These are phyloP conservation scores for Trichoderma sp. DNA, from an alignment of 2,329 filamentous ascomycete genomes.

Conservation along the genomic window DNA sequence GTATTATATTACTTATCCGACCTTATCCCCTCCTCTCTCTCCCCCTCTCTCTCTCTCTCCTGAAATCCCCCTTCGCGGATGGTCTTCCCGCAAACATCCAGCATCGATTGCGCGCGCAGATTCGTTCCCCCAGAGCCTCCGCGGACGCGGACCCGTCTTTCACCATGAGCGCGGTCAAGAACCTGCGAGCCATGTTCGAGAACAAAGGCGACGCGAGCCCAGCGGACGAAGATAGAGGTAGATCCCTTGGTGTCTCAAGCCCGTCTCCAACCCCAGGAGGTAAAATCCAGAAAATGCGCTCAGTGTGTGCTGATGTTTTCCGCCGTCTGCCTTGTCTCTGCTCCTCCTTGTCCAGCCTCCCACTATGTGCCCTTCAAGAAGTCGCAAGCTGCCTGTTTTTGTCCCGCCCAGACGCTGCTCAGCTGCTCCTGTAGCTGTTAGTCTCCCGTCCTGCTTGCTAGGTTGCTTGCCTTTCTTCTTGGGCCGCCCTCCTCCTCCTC, in stretches of 20 bases:
- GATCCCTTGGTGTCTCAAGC: slow-evolving; percentile 61
- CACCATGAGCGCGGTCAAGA: slow-evolving; percentile 69
- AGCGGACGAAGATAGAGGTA: slow-evolving; percentile 67
- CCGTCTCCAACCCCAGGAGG: slow-evolving; percentile 33
- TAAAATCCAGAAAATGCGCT: slow-evolving; percentile 27
- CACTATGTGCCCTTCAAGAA: slow-evolving; percentile 20
- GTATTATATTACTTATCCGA: neutral
- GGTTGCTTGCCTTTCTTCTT: too few relatives aligned
- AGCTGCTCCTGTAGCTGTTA: slow-evolving; percentile 27
- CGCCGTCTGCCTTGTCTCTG: slow-evolving; percentile 5
- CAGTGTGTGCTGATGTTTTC: slow-evolving; percentile 29
- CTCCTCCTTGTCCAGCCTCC: slow-evolving; percentile 58
- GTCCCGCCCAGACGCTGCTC: slow-evolving; percentile 23
- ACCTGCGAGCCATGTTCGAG: slow-evolving; percentile 80
- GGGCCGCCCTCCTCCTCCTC: too few relatives aligned
- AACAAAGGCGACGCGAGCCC: slow-evolving; percentile 67
- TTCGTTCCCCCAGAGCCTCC: slow-evolving; percentile 9
- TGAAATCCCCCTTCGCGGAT: neutral
- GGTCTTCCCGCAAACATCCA: slow-evolving; percentile 8
- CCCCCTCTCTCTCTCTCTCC: neutral
- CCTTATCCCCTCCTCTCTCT: neutral
- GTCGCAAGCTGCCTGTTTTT: slow-evolving; percentile 16
- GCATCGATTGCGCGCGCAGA: slow-evolving; percentile 17
- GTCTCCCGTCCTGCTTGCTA: slow-evolving; percentile 5
- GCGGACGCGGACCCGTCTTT: slow-evolving; percentile 37